These are phyloP conservation scores for Skeletonema tropicum DNA, from an alignment of 108 stramenopile species.

Conservation along the genomic window DNA sequence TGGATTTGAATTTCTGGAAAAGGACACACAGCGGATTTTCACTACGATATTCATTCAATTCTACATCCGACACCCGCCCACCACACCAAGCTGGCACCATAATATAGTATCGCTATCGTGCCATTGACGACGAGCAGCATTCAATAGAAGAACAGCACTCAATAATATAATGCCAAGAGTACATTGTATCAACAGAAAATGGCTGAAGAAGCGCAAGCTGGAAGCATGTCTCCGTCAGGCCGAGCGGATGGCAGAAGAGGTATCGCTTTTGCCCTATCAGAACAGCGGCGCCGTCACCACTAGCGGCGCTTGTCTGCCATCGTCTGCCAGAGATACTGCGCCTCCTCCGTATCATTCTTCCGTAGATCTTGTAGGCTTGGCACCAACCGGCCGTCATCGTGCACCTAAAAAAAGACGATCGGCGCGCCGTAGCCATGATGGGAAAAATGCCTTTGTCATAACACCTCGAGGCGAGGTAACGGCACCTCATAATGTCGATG, in stretches of 20 bases:
- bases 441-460: neutral
- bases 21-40: too few species aligned
- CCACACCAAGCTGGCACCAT: too few species aligned
- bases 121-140: too few species aligned
- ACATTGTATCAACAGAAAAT: neutral
- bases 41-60: too few species aligned
- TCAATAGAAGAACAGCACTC: neutral
- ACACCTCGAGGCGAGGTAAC: neutral
- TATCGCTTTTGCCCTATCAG: too few species aligned
- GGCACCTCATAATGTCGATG: neutral
- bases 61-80: too few species aligned
- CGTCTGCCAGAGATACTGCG: too few species aligned
- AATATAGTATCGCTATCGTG: too few species aligned
- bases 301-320: too few species aligned
- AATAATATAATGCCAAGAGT: neutral
- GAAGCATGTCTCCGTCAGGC: neutral
- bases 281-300: too few species aligned
- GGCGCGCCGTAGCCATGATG: neutral
- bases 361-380: neutral
- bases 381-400: neutral
- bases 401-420: neutral
- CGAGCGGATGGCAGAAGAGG: neutral
- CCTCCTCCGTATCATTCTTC: neutral
- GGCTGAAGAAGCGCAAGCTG: neutral
- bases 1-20: too few species aligned